A percentile compares a stretch with the other conserved stretches of the same genome.
Conservation (phyloP, 163 green algal genomes). For the Scenedesmus sp. region DNA sequence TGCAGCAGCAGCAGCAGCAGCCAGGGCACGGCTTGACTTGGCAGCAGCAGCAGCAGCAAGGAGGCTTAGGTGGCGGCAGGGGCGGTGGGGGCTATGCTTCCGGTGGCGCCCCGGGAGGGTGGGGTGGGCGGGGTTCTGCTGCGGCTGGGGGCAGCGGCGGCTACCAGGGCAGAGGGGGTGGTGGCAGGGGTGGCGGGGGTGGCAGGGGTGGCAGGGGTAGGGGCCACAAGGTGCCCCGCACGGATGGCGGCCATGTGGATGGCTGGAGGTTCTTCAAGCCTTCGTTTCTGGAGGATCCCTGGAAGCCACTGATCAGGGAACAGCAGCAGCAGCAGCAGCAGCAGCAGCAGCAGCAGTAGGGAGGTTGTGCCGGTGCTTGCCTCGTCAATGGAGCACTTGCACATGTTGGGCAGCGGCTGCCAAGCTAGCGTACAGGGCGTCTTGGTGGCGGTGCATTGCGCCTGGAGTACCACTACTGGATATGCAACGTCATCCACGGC, state of each 20-base stretch:
- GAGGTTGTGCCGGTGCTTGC: too few relatives aligned
- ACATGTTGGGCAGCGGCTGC: too few relatives aligned
- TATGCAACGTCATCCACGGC: too few relatives aligned
- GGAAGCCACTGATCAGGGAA: slow-evolving; percentile 28
- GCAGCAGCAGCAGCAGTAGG: not conserved
- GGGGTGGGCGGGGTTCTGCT: not conserved
- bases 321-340: slow-evolving; percentile 19
- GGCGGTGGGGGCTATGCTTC: not conserved
- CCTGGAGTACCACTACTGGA: too few relatives aligned
- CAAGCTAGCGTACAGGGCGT: too few relatives aligned
- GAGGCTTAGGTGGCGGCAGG: not conserved
- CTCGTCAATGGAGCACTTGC: too few relatives aligned
- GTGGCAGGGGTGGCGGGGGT: not conserved
- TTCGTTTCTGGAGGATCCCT: slow-evolving; percentile 50
- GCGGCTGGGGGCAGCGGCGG: not conserved
- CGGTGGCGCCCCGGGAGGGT: not conserved
- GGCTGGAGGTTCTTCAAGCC: slow-evolving; percentile 44
- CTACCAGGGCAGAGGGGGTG: not conserved
- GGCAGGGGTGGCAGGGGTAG: not conserved
- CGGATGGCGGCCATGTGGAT: not conserved
- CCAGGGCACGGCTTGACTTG: not conserved
- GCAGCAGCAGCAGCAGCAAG: slow-evolving; percentile 41
- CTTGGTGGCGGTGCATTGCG: too few relatives aligned
- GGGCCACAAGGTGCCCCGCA: slow-evolving; percentile 29
- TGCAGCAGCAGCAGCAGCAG: slow-evolving; percentile 1